phyloP scores from a whole-genome alignment of 2,329 filamentous ascomycete species.

The Hymenoscyphus fraxineus region DNA sequence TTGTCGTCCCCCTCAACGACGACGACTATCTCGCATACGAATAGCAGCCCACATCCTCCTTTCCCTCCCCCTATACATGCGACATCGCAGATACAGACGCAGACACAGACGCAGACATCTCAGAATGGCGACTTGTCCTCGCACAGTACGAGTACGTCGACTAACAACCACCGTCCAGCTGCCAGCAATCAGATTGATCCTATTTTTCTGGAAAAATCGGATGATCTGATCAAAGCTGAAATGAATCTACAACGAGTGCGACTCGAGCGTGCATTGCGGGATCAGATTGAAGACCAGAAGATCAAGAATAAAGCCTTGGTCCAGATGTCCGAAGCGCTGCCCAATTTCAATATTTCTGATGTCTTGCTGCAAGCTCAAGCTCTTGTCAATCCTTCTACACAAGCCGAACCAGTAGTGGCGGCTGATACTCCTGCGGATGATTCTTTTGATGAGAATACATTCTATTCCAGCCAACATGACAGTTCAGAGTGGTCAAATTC shows the following conservation, averaged over 20 bases:
- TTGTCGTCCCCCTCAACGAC: slow-evolving; percentile 24
- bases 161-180: slow-evolving; percentile 30
- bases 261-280: slow-evolving; percentile 71
- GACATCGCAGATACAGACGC: neutral
- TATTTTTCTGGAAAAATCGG: slow-evolving; percentile 80
- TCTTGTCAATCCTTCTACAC: slow-evolving; percentile 62
- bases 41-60: slow-evolving; percentile 2
- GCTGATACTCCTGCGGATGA: slow-evolving; percentile 58
- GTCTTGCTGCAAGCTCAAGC: slow-evolving; percentile 68
- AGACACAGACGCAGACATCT: slow-evolving; percentile 6
- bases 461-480: slow-evolving; percentile 92
- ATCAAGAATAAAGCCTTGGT: slow-evolving; percentile 41
- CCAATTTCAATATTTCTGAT: slow-evolving; percentile 67
- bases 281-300: slow-evolving; percentile 67
- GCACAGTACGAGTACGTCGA: slow-evolving; percentile 26
- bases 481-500: slow-evolving; percentile 58
- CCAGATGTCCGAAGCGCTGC: slow-evolving; percentile 48
- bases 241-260: slow-evolving; percentile 74
- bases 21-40: slow-evolving; percentile 24
- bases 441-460: slow-evolving; percentile 89
- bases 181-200: slow-evolving; percentile 60
- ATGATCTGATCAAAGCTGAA: slow-evolving; percentile 78
- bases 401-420: slow-evolving; percentile 52
- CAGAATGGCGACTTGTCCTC: slow-evolving; percentile 25
- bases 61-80: slow-evolving; percentile 14